A percentile compares a stretch with the other conserved stretches of the same genome.
Evolutionary conservation across 2,329 filamentous ascomycete genomes (phyloP).

Genomic region (Pseudocercospora macadamiae): DNA sequence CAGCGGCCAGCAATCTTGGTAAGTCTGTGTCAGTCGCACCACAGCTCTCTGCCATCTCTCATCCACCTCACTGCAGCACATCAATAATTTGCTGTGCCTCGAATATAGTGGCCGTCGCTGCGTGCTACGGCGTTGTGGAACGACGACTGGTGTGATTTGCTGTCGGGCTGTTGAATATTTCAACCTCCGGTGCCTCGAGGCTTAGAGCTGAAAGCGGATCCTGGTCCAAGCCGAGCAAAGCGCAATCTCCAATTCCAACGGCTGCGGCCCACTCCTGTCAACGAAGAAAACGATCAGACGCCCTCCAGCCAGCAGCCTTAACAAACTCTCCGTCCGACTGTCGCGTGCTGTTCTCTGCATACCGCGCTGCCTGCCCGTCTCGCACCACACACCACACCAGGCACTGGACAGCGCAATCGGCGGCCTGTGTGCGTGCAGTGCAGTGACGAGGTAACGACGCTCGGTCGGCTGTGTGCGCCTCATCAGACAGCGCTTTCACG

Average conservation of each 20-base stretch:
- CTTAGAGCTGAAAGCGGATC: too few relatives aligned
- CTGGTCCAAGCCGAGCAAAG: too few relatives aligned
- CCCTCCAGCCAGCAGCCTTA: background rate
- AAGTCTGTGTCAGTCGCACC: background rate
- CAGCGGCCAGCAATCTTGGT: background rate
- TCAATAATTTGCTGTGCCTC: too few relatives aligned
- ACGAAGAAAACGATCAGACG: background rate
- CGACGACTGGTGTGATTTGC: too few relatives aligned
- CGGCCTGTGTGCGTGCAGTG: background rate
- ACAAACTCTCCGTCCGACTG: background rate
- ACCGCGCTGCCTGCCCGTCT: too few relatives aligned
- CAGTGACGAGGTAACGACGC: background rate
- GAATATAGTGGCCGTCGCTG: too few relatives aligned
- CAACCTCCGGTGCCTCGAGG: too few relatives aligned
- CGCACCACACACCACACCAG: background rate
- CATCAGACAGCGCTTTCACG: constrained; percentile 1
- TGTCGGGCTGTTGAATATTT: too few relatives aligned
- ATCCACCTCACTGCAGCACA: too few relatives aligned
- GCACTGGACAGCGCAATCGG: background rate
- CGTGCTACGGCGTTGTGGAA: too few relatives aligned
- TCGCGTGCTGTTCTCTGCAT: background rate
- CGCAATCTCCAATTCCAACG: too few relatives aligned
- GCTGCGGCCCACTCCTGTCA: background rate
- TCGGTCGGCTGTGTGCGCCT: background rate
- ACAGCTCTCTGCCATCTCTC: too few relatives aligned